Evolutionary conservation across 805 yeast genomes (phyloP), one percentile per base, ranked within the genome.

Genomic region (Blastobotrys chiropterorum): DNA sequence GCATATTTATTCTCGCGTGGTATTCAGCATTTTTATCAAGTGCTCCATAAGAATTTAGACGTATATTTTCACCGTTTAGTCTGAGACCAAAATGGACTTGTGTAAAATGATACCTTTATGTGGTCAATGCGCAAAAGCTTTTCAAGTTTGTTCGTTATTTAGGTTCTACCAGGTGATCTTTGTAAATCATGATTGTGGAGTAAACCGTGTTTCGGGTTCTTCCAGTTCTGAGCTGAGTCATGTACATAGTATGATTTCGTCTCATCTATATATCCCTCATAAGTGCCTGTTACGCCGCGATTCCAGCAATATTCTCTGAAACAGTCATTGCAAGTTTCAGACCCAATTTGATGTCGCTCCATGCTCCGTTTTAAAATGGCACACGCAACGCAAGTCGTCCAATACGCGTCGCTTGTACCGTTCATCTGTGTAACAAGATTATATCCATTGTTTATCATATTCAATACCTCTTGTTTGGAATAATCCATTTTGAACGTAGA

Each of bases 361-460:
- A 85, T 83, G 46, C 83, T 79, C 66, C 96, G 82, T 66, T 88
- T 84, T 51, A 90, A 72, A 48, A 87, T 79, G 3, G 96, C 96
- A 75, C 96, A 90, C 2, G 86, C 86, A 44, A 89, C 74, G 72
- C 96, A 89, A 3, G 82, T 76, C 40, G 78, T 73, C 83, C 88
- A 89, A 45, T 85, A 26, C 34, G 5, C 34, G 11, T 26, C 34
- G 5, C 34, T 65, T 5, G 95, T 85, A 38, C 80, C 71, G 65
- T 89, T 89, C 55, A 75, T 73, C 64, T 86, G 79, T 1, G 90
- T 73, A 17, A 86, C 77, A 13, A 81, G 77, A 62, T 86, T 90
- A 66, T 81, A 86, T 13, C 96, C 96, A 65, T 89, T 89, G 60
- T 75, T 69, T 53, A 88, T 79, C 73, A 87, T 78, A 0, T 75